Percentiles rank a stretch among this genome's conserved stretches.
These are phyloP conservation scores for Boletus mariae DNA, from an alignment of 1,284 basidiomycete species.

Conservation along the genomic window DNA sequence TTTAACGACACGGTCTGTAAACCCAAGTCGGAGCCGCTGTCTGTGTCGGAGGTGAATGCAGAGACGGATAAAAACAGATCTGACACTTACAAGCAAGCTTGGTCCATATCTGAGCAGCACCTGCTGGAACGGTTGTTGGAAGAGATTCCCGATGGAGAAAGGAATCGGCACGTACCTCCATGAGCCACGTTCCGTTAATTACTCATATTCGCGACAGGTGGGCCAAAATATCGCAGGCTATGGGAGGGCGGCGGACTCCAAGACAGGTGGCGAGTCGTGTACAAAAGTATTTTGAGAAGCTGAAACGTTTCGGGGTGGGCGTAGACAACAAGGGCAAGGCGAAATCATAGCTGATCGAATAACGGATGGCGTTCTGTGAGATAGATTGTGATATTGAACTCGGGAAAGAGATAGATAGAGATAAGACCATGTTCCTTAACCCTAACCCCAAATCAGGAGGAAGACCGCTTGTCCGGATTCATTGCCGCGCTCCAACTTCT, in stretches of 20 bases:
- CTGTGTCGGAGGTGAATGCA: slow-evolving; percentile 16
- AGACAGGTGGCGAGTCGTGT: slow-evolving; percentile 82
- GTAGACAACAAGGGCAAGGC: slow-evolving; percentile 37
- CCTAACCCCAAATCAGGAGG: slow-evolving; percentile 20
- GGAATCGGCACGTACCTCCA: slow-evolving; percentile 52
- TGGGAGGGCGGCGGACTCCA: slow-evolving; percentile 70
- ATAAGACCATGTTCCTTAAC: slow-evolving; percentile 19
- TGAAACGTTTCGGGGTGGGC: slow-evolving; percentile 64
- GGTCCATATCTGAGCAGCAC: slow-evolving; percentile 72
- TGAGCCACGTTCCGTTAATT: slow-evolving; percentile 1
- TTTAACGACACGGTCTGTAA: slow-evolving; percentile 13
- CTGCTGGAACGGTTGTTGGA: slow-evolving; percentile 66
- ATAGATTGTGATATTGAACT: no score
- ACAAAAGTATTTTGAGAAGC: slow-evolving; percentile 80
- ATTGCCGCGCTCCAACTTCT: no score
- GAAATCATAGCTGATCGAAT: slow-evolving; percentile 18
- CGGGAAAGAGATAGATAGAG: no score
- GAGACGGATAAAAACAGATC: slow-evolving; percentile 44
- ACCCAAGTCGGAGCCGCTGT: slow-evolving; percentile 17
- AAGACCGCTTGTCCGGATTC: not conserved
- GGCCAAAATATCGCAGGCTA: slow-evolving; percentile 75
- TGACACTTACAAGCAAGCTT: slow-evolving; percentile 75
- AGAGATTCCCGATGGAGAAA: slow-evolving; percentile 73
- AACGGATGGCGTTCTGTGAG: not conserved
- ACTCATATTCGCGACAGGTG: slow-evolving; percentile 44